Conservation (phyloP, 805 yeast genomes). For the Candida vaughaniae region DNA sequence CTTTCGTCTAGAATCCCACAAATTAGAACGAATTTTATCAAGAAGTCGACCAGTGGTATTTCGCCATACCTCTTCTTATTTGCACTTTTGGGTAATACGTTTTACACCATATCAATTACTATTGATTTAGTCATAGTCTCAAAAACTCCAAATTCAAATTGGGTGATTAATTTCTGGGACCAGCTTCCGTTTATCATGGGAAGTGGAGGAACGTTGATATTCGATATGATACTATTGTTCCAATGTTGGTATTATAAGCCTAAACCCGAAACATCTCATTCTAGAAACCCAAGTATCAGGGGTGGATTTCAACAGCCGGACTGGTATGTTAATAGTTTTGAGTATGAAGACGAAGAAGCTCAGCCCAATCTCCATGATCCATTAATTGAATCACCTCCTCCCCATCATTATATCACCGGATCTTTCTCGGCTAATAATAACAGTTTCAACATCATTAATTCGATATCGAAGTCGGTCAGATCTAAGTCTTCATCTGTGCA, state of each 20-base stretch:
- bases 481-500: slow-evolving; percentile 9
- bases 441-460: not conserved
- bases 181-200: slow-evolving; percentile 83
- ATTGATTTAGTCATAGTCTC: slow-evolving; percentile 26
- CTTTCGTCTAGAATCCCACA: slow-evolving; percentile 36
- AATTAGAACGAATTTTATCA: slow-evolving; percentile 27
- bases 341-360: slow-evolving; percentile 12
- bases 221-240: slow-evolving; percentile 39
- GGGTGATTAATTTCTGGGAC: slow-evolving; percentile 44
- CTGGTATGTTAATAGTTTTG: slow-evolving; percentile 33
- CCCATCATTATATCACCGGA: slow-evolving; percentile 16
- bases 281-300: not conserved
- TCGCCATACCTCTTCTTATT: slow-evolving; percentile 33
- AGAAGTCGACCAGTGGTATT: slow-evolving; percentile 34
- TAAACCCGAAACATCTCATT: not conserved
- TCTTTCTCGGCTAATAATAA: slow-evolving; percentile 2
- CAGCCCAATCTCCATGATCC: not conserved
- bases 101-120: slow-evolving; percentile 34
- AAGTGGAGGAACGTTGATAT: slow-evolving; percentile 74
- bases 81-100: slow-evolving; percentile 35
- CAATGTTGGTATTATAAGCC: slow-evolving; percentile 27
- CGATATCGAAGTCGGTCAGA: slow-evolving; percentile 7
- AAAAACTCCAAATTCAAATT: slow-evolving; percentile 10
- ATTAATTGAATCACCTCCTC: slow-evolving; percentile 14
- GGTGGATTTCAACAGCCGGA: slow-evolving; percentile 35